phyloP scores from a whole-genome alignment of 352 stramenopile genomes.

The Globisporangium heterothallicum region DNA sequence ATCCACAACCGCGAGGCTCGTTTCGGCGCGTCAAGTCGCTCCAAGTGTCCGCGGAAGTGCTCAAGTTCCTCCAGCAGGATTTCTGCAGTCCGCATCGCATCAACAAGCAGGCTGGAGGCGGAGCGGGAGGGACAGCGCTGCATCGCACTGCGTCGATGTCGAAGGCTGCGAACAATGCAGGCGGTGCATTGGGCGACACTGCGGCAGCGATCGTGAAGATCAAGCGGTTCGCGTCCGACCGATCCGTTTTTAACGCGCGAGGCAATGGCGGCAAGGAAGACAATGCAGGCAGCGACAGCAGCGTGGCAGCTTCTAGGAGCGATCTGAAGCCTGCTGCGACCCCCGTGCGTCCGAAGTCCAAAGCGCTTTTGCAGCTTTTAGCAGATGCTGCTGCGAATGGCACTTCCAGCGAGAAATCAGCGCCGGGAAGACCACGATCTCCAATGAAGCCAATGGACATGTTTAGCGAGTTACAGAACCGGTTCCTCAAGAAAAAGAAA shows the following conservation, averaged over 20 bases:
- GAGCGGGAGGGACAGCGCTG: neutral
- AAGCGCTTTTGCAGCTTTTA: conserved; percentile 40
- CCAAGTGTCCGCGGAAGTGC: conserved; percentile 51
- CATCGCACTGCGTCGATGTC: neutral
- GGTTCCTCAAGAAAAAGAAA: conserved; percentile 14
- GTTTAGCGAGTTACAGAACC: conserved; percentile 34
- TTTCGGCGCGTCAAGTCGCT: conserved; percentile 51
- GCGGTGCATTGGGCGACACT: neutral
- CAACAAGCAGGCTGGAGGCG: neutral
- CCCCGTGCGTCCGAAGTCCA: conserved; percentile 39
- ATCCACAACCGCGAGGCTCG: conserved; percentile 4
- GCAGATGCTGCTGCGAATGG: neutral
- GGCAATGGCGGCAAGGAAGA: neutral
- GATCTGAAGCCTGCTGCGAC: neutral
- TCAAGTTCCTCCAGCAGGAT: conserved; percentile 66
- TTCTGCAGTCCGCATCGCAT: conserved; percentile 49
- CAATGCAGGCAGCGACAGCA: neutral
- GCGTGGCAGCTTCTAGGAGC: neutral
- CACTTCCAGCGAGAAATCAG: neutral
- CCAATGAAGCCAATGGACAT: conserved; percentile 22
- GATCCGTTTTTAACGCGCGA: neutral
- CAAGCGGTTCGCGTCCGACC: conserved; percentile 14
- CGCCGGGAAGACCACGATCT: neutral
- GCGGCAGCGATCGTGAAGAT: conserved; percentile 6
- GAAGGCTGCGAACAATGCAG: conserved; percentile 6